phyloP scores from a whole-genome alignment of 108 stramenopile species.

The Hondaea fermentalgiana region DNA sequence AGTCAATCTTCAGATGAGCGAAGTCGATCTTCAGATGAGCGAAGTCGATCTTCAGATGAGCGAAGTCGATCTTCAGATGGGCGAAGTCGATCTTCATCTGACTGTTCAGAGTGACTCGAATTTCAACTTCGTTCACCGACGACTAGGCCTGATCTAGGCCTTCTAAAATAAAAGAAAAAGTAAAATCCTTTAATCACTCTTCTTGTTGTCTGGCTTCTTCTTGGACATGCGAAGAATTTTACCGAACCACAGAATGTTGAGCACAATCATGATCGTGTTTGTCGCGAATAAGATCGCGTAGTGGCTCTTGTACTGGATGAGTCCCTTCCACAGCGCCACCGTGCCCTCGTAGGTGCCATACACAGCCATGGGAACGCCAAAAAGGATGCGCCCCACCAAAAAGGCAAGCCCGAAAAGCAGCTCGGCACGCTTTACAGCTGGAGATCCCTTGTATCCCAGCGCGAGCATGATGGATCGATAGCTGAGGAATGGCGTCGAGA shows the following conservation, averaged over 20 bases:
- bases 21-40: too few relatives aligned
- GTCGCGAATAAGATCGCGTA: neutral
- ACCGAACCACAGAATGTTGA: neutral
- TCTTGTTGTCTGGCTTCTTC: neutral
- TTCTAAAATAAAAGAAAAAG: too few relatives aligned
- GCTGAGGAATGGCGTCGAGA: slow-evolving; percentile 1
- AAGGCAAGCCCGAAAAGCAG: neutral
- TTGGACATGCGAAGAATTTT: neutral
- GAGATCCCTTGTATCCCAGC: neutral
- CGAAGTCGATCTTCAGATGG: too few relatives aligned
- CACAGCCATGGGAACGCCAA: neutral
- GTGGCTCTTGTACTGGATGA: neutral
- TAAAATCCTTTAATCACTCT: neutral
- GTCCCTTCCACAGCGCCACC: neutral
- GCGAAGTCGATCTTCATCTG: too few relatives aligned
- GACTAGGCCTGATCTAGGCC: too few relatives aligned
- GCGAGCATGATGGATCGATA: neutral
- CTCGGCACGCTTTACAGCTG: neutral
- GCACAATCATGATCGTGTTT: neutral
- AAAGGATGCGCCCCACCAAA: neutral
- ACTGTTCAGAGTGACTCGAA: too few relatives aligned
- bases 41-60: too few relatives aligned
- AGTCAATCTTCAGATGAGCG: too few relatives aligned
- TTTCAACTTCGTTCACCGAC: too few relatives aligned
- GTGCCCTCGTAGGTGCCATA: neutral